Base-by-base conservation (phyloP, 2,329 filamentous ascomycete genomes). In the Colletotrichum orchidophilum region DNA sequence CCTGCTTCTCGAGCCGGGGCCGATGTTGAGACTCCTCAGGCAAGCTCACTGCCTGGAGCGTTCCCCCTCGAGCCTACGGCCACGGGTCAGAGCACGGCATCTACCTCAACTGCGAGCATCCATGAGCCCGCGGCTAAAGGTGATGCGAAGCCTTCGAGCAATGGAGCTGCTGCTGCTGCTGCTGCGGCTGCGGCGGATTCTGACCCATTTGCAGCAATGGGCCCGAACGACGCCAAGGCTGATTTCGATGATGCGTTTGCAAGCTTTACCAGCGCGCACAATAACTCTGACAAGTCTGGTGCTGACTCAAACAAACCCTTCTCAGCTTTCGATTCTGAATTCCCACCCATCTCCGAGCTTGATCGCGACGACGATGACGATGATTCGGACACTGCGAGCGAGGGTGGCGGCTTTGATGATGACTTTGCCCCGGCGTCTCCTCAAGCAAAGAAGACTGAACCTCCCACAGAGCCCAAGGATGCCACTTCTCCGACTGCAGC, bases 331-430 rank as follows among this genome's bases (percentile, higher is more conserved):
- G 88, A 91, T 77, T 87, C 90, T 26, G 96, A 98, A 79, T 98
- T 98, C 78, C 96, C 96, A 35, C 96, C 96, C 0, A 97, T 98
- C 71, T 91, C 92, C n/a, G 94, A 96, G 79, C 83, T 98, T 69
- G 92, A 93, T 73, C 88, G 90, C 33, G 93, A 95, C 68, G 69
- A 71, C 11, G 69, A 71, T 52, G 94, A 96, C 27, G 92, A 94
- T 24, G 92, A 97, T n/a, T 95, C 93, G 33, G 94, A 97, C 70
- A 92, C 92, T 33, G 92, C 91, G 65, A 93, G 90, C 71, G 93
- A 94, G 58, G 89, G 89, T 59, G 94, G 94, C 52, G 94, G 95
- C 0, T 98, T 98, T 78, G 96, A 97, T 60, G 96, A 99, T 78
- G 92, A 98, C 80, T 98, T 98, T 79, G 92, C 93, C 0, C 90